Evolutionary conservation across 306 rosid species (phyloP), one percentile per base, ranked within the genome.

Genomic region (Heteromeles arbutifolia): DNA sequence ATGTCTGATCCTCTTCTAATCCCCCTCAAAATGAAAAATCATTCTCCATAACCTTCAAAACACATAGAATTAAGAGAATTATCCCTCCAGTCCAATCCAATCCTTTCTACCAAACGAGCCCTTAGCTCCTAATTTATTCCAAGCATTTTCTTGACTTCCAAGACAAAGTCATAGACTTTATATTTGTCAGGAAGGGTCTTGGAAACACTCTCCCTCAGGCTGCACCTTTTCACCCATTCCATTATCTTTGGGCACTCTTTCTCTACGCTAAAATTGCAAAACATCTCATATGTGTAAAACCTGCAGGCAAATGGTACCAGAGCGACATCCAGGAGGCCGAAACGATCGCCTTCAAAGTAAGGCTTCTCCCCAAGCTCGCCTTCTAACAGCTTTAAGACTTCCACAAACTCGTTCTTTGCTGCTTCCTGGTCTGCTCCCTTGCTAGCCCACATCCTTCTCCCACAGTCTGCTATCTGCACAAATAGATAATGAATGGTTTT

Each of bases 301-400:
- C 74, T 32, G 41, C 66, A 6, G 11, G 39, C 67, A 41, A 72
- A 79, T 45, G 76, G 70, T 34, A 76, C 17, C 4, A 83, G 34
- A 1, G 81, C 31, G 15, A 83, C 26, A 65, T 83, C 86, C 32
- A 79, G 29, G 13, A 83, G 8, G 57, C 78, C 81, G 32, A 79
- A 83, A 9, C 6, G 28, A 15, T 83, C 52, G 1, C 81, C 84
- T 21, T 64, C 73, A 39, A 79, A 76, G 65, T 66, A 83, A 22
- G 75, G 29, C 76, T 76, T 83, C 29, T 79, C 86, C 14, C 84
- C 81, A 41, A 79, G 84, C 81, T 66, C 69, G 19, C 39, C 79
- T 43, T 76, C 74, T 13, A 72, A 41, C 45, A 59, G 32, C 65
- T 75, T 75, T 26, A 80, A 29, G 21, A 18, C 4, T 53, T n/a